Percentiles rank a stretch among this genome's conserved stretches.
Conservation (phyloP, 768 basidiomycete genomes). For the Calocera viscosa region DNA sequence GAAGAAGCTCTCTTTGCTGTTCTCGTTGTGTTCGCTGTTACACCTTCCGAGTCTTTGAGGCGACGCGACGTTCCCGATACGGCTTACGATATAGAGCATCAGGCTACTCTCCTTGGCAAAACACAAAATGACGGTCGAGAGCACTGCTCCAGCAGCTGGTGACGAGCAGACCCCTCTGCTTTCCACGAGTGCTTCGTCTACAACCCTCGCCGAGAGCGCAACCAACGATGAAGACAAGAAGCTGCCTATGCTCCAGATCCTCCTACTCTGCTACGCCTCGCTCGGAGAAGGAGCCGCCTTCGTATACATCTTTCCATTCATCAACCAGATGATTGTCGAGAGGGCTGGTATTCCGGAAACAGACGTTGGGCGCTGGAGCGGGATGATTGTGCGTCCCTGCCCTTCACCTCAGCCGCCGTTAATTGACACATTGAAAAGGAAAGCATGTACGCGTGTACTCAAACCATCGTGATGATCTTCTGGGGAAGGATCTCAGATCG, state of each 20-base stretch:
- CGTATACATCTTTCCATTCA: conserved; percentile 16
- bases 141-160: not conserved
- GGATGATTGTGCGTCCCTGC: conserved; percentile 3
- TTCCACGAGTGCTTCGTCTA: not conserved
- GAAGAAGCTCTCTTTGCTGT: too few species aligned
- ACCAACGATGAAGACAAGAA: conserved; percentile 10
- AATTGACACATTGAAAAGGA: conserved; percentile 9
- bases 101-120: too few species aligned
- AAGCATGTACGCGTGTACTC: conserved; percentile 12
- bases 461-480: conserved; percentile 14
- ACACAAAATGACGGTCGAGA: not conserved
- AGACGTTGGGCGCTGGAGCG: conserved; percentile 10
- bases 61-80: too few species aligned
- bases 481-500: conserved; percentile 14
- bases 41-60: too few species aligned
- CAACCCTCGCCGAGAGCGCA: not conserved
- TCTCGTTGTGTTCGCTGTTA: too few species aligned
- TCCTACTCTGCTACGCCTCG: conserved; percentile 13
- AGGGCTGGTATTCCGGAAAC: not conserved
- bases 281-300: conserved; percentile 14
- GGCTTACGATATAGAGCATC: too few species aligned
- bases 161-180: not conserved
- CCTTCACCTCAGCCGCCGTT: not conserved
- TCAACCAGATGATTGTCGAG: conserved; percentile 13
- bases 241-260: conserved; percentile 15